Conservation (phyloP, 2,329 filamentous ascomycete genomes). For the Hymenoscyphus infarciens region DNA sequence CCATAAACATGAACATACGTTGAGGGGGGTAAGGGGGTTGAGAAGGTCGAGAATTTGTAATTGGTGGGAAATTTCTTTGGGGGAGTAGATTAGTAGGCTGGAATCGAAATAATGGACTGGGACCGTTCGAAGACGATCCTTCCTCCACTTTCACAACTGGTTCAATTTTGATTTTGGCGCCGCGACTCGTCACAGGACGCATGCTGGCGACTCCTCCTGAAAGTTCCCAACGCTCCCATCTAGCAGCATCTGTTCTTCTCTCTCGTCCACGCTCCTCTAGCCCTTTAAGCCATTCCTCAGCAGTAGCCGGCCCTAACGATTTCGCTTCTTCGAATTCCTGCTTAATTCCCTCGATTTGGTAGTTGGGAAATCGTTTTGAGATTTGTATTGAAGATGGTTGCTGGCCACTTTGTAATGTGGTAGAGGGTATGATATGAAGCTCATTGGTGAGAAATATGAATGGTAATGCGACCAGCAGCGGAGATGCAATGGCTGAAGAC, state of each 20-base stretch:
- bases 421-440: slow-evolving; percentile 56
- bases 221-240: slow-evolving; percentile 71
- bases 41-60: slow-evolving; percentile 12
- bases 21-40: slow-evolving; percentile 14
- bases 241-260: slow-evolving; percentile 59
- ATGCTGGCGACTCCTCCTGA: slow-evolving; percentile 32
- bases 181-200: slow-evolving; percentile 16
- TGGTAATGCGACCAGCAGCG: slow-evolving; percentile 65
- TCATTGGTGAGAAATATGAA: slow-evolving; percentile 63
- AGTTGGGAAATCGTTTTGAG: slow-evolving; percentile 62
- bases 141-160: slow-evolving; percentile 7
- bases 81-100: slow-evolving; percentile 10
- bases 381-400: slow-evolving; percentile 48
- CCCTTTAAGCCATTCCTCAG: slow-evolving; percentile 78
- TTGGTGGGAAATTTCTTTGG: slow-evolving; percentile 15
- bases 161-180: slow-evolving; percentile 8
- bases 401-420: slow-evolving; percentile 50
- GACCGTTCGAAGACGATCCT: slow-evolving; percentile 14
- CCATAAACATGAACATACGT: background rate
- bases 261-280: slow-evolving; percentile 61
- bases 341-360: slow-evolving; percentile 60
- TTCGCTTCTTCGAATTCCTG: slow-evolving; percentile 61
- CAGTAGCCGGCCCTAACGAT: slow-evolving; percentile 61
- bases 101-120: slow-evolving; percentile 13
- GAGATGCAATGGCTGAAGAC: slow-evolving; percentile 55